phyloP scores from a whole-genome alignment of 1,284 basidiomycete species.

The Cryptococcus sp. region DNA sequence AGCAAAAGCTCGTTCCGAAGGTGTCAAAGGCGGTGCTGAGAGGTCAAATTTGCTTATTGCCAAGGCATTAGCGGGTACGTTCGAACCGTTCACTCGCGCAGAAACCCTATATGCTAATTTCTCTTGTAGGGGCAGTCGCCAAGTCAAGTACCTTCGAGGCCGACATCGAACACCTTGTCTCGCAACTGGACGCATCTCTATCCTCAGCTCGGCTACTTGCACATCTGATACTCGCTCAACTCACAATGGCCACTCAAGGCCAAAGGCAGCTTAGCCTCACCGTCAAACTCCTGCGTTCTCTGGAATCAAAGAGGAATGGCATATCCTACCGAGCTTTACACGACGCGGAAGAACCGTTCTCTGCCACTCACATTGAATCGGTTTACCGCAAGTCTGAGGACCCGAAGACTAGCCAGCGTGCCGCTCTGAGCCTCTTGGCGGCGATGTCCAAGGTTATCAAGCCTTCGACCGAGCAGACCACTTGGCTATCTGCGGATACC shows the following conservation, averaged over 20 bases:
- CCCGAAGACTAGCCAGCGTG: constrained; percentile 35
- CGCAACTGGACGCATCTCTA: constrained; percentile 58
- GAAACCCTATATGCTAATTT: neutral
- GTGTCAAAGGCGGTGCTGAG: constrained; percentile 4
- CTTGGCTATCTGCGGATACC: constrained; percentile 28
- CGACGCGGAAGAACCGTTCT: constrained; percentile 21
- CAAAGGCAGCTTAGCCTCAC: constrained; percentile 63
- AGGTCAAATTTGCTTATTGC: constrained; percentile 20
- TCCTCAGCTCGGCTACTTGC: constrained; percentile 62
- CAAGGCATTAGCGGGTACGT: constrained; percentile 13
- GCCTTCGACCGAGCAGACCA: constrained; percentile 5
- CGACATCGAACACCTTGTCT: constrained; percentile 62
- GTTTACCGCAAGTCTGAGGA: constrained; percentile 39
- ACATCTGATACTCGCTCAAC: constrained; percentile 61
- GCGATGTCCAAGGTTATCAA: constrained; percentile 29
- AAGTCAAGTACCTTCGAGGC: constrained; percentile 52
- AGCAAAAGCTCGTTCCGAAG: constrained; percentile 8
- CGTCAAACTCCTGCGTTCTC: constrained; percentile 49
- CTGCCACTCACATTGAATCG: constrained; percentile 15
- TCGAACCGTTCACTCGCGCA: neutral
- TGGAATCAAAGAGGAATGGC: constrained; percentile 16
- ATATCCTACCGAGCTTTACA: constrained; percentile 21
- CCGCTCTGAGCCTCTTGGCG: constrained; percentile 36
- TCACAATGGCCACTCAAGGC: constrained; percentile 61
- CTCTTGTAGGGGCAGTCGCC: constrained; percentile 9